Base-by-base conservation (phyloP, 129 eudicot species). In the Flaveria robusta region DNA sequence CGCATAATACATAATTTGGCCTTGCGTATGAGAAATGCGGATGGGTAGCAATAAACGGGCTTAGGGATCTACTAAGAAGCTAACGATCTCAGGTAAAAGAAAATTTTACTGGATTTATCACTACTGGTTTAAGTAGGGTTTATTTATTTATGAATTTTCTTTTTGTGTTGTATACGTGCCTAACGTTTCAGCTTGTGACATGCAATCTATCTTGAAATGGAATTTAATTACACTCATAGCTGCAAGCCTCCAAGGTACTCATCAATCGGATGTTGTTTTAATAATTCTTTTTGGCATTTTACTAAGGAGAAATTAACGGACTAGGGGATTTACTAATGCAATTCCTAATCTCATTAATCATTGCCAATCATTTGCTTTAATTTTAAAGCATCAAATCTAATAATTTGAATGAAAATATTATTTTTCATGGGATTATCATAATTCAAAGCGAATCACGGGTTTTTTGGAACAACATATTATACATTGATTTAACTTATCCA, bases 331-430 rank as follows among this genome's bases (percentile, higher is more conserved):
- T 70, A 8, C 16, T 22, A 59, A 59, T 70, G 42, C 66, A 50
- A 10, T 47, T 65, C 18, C 66, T 7, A 19, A 47, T 78, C 45
- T 71, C 66, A 71, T 43, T 71, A 50, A 71, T 71, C 11, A 29
- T 78, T 70, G 82, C 55, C 82, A 78, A 78, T 78, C 77, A 78
- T 76, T 70, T 9, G 23, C 63, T 60, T 70, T 15, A 41, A 54
- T 60, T 71, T 70, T 19, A 46, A 46, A 77, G 19, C 60, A 11
- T 12, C 67, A 39, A 54, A 68, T 68, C 14, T 39, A 10, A 24
- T 55, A 42, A 34, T 78, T 27, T 34, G 52, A 74, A 20, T 23
- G 31, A 56, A 20, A 56, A 20, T 22, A 56, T 18, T 54, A 19
- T 18, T 9, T 56, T 22, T 56, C 29, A 9, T n/a, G 24, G 10